phyloP scores from a whole-genome alignment of 768 basidiomycete genomes.

The Pisolithus albus region DNA sequence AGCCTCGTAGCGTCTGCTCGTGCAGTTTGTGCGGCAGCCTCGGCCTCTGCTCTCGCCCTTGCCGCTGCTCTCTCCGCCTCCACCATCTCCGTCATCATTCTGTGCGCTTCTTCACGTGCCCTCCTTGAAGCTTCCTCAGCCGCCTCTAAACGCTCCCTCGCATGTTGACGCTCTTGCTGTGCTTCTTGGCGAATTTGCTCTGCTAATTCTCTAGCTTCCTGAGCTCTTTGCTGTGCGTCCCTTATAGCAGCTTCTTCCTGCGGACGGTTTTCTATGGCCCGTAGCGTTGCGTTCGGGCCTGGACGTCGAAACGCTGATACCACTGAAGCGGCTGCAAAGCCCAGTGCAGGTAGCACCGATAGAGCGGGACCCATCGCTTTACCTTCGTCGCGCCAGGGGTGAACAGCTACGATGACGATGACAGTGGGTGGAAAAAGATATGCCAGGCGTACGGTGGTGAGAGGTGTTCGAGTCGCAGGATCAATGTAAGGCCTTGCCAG shows the following conservation, averaged over 20 bases:
- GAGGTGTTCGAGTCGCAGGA: too few relatives aligned
- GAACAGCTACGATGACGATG: too few relatives aligned
- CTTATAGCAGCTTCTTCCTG: neutral
- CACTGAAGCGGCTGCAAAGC: neutral
- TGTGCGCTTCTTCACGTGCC: neutral
- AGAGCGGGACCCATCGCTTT: conserved; percentile 1
- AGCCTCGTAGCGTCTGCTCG: neutral
- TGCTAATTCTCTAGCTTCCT: neutral
- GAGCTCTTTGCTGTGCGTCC: conserved; percentile 1
- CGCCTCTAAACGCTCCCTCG: neutral
- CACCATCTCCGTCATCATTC: neutral
- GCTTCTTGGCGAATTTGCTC: neutral
- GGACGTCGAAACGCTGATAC: neutral
- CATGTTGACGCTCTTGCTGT: neutral
- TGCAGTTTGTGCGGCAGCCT: neutral
- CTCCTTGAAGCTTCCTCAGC: neutral
- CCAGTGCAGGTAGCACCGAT: neutral
- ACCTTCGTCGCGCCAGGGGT: neutral
- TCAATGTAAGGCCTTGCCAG: too few relatives aligned
- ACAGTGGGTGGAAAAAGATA: too few relatives aligned
- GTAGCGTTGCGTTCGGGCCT: conserved; percentile 1
- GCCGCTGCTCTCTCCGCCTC: conserved; percentile 4
- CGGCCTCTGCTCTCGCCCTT: conserved; percentile 1
- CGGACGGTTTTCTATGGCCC: neutral
- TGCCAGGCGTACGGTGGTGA: too few relatives aligned